Conservation (phyloP, 2,329 filamentous ascomycete species). For the Stachybotrys chlorohalonatus region DNA sequence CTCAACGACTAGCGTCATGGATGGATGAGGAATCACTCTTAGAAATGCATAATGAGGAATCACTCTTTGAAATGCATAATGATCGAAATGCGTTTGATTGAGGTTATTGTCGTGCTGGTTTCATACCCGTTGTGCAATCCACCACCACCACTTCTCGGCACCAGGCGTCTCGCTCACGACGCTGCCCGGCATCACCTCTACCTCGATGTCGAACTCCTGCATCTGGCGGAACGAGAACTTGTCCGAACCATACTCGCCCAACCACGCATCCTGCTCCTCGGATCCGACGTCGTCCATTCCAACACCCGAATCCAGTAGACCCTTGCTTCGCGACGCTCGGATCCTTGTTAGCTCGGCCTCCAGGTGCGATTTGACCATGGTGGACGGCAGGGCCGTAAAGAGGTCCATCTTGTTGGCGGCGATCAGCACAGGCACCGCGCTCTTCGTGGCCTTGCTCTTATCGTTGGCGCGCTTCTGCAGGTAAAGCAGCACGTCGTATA, state of each 20-base stretch:
- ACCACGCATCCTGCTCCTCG: slow-evolving; percentile 73
- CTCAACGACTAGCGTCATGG: neutral
- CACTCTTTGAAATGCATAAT: slow-evolving; percentile 6
- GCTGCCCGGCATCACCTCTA: slow-evolving; percentile 72
- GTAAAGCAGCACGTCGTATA: slow-evolving; percentile 79
- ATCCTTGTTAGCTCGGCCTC: slow-evolving; percentile 77
- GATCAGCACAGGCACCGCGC: slow-evolving; percentile 62
- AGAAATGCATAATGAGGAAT: slow-evolving; percentile 2
- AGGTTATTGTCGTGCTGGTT: no score
- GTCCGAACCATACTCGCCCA: slow-evolving; percentile 71
- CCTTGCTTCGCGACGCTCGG: slow-evolving; percentile 66
- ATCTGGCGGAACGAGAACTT: slow-evolving; percentile 75
- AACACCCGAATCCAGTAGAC: slow-evolving; percentile 73
- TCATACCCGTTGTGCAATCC: slow-evolving; percentile 71
- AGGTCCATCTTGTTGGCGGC: slow-evolving; percentile 94
- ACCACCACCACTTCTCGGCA: slow-evolving; percentile 79
- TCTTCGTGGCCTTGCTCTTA: slow-evolving; percentile 19
- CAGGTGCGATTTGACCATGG: slow-evolving; percentile 63
- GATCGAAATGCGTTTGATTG: slow-evolving; percentile 6
- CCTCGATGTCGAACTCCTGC: slow-evolving; percentile 70
- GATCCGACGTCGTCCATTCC: slow-evolving; percentile 50
- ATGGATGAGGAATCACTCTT: slow-evolving; percentile 4
- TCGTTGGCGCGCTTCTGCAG: slow-evolving; percentile 64
- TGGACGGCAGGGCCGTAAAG: slow-evolving; percentile 80
- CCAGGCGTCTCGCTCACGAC: slow-evolving; percentile 57